Percentiles rank a stretch among this genome's conserved stretches.
phyloP scores from a whole-genome alignment of 148 eudicot species.

The Simmondsia chinensis region DNA sequence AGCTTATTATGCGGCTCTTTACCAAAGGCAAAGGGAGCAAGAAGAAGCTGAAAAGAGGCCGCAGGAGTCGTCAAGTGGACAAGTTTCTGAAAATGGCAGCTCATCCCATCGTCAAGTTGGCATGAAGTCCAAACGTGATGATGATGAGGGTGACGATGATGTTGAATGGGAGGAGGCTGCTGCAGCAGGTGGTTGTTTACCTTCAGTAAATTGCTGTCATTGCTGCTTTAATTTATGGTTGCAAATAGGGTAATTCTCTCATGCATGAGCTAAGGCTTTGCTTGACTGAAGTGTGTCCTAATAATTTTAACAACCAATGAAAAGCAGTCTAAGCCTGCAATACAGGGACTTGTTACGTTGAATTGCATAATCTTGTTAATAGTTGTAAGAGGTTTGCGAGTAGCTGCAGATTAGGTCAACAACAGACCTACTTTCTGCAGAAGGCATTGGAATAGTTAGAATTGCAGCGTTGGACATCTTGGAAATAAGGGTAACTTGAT shows the following conservation, averaged over 20 bases:
- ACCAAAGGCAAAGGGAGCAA: conserved; percentile 52
- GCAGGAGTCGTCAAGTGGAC: conserved; percentile 24
- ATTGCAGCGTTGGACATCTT: too few species aligned
- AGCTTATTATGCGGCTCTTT: conserved; percentile 88
- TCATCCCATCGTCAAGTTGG: conserved; percentile 63
- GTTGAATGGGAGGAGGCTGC: conserved; percentile 74
- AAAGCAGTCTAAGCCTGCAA: too few species aligned
- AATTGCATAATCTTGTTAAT: too few species aligned
- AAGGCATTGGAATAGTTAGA: too few species aligned
- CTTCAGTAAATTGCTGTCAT: background rate
- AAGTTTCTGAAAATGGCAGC: conserved; percentile 13
- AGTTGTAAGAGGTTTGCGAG: too few species aligned
- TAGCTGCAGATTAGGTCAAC: too few species aligned
- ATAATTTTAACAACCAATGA: too few species aligned
- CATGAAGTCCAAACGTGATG: conserved; percentile 53
- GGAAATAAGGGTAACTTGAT: too few species aligned
- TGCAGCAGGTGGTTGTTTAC: conserved; percentile 43
- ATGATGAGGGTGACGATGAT: conserved; percentile 42
- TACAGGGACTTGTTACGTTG: too few species aligned
- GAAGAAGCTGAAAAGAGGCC: conserved; percentile 43
- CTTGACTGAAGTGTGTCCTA: too few species aligned
- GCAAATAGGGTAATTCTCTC: conserved; percentile 1
- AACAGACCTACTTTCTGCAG: too few species aligned
- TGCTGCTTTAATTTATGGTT: background rate
- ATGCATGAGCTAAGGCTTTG: too few species aligned